phyloP scores from a whole-genome alignment of 352 stramenopile genomes.

The Globisporangium ultimum region DNA sequence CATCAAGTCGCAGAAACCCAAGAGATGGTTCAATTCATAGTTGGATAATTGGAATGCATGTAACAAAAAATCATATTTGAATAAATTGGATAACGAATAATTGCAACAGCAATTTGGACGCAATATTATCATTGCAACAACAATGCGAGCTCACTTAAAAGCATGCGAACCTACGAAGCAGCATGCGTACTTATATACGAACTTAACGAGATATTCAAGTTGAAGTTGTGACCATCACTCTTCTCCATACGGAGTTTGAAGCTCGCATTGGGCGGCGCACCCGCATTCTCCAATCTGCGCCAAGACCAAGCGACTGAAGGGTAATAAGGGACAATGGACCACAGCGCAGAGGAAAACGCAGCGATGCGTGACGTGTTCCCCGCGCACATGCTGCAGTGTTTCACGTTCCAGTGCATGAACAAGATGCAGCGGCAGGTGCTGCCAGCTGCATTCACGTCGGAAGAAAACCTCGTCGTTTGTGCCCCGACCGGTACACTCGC shows the following conservation, averaged over 20 bases:
- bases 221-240: constrained; percentile 60
- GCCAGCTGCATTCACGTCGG: constrained; percentile 22
- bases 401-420: constrained; percentile 39
- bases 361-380: constrained; percentile 32
- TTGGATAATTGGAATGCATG: no score
- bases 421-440: constrained; percentile 40
- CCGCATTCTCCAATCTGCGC: constrained; percentile 3
- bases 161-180: not conserved
- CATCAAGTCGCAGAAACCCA: constrained; percentile 55
- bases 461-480: constrained; percentile 37
- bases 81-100: not conserved
- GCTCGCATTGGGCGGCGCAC: constrained; percentile 3
- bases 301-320: not conserved
- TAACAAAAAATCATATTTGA: constrained; percentile 5
- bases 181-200: constrained; percentile 3
- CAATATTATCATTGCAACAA: not conserved
- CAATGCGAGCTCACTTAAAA: not conserved
- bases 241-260: not conserved
- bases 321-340: constrained; percentile 2
- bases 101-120: not conserved
- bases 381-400: constrained; percentile 32
- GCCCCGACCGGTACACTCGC: constrained; percentile 33
- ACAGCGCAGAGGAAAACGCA: not conserved
- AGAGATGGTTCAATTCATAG: constrained; percentile 33
- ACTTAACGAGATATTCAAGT: constrained; percentile 6